Base-by-base conservation (phyloP, 306 rosid genomes). In the Cyclanthera cordifolia region DNA sequence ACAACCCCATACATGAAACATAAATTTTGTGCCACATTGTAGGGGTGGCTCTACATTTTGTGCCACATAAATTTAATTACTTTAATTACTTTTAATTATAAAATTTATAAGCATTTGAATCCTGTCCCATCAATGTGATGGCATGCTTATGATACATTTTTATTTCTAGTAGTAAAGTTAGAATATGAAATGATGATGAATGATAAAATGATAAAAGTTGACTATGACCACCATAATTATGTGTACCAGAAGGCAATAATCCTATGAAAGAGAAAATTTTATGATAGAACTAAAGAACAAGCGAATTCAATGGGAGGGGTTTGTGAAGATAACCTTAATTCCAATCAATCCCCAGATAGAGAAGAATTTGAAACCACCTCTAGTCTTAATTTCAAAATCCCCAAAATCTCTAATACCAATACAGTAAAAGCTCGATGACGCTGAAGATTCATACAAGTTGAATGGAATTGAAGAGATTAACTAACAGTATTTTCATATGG, bases 121-220 rank as follows among this genome's bases (percentile, higher is more conserved):
- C 32, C 46, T 8, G 24, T 45, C 17, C 37, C 37, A 34, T 34
- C 41, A 34, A 34, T 8, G 4, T 20, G 19, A 9, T 20, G 13
- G 49, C 32, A 43, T 64, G 69, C 69, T 41, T 43, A 20, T 20
- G 21, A 6, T 19, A 14, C 50, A 63, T 39, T 12, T 39, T 50
- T 17, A n/a, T n/a, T n/a, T n/a, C 39, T 41, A 39, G 5, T 63
- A n/a, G 19, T 23, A 21, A 39, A 23, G 52, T 64, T 19, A 41
- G 34, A 64, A 41, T 14, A 39, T 64, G 52, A 41, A 63, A 64
- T 43, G 52, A 55, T 55, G 63, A 64, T 64, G 49, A 20, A 64
- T 12, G 34, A 51, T 6, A 20, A 13, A 20, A 21, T 20, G n/a
- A 20, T 43, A 15, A 21, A 21, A 21, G 69, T 64, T 21, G 53